These are phyloP conservation scores for Chrysoporthe puriensis DNA, from an alignment of 2,329 filamentous ascomycete species.

Conservation along the genomic window DNA sequence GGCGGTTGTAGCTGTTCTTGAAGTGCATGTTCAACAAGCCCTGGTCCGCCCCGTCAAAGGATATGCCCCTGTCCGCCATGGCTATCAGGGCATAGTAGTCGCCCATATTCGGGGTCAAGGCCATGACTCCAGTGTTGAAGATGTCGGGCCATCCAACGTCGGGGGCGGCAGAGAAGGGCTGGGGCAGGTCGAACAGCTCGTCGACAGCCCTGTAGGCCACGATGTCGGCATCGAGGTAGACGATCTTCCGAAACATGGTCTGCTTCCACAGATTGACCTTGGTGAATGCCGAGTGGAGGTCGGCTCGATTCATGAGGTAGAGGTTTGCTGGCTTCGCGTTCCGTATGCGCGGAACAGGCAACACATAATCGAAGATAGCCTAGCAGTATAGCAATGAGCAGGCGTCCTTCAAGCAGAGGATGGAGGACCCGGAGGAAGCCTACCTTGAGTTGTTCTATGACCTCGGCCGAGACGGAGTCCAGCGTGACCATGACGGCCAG, in stretches of 20 bases:
- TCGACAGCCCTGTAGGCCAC: constrained; percentile 90
- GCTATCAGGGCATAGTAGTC: constrained; percentile 86
- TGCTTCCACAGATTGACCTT: constrained; percentile 96
- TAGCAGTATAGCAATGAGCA: constrained; percentile 43
- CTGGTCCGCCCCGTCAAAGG: constrained; percentile 96
- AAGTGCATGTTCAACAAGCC: constrained; percentile 96
- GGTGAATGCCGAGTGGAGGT: constrained; percentile 91
- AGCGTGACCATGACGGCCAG: constrained; percentile 82
- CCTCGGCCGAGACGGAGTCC: constrained; percentile 75
- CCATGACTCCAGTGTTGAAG: constrained; percentile 98
- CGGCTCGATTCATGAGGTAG: constrained; percentile 86
- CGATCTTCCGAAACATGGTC: constrained; percentile 85
- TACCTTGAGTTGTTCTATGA: constrained; percentile 79
- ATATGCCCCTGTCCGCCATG: constrained; percentile 83
- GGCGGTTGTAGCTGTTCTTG: constrained; percentile 76
- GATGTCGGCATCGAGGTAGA: constrained; percentile 93
- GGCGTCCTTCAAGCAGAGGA: constrained; percentile 14
- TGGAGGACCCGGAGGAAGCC: constrained; percentile 29
- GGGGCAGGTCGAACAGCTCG: constrained; percentile 76
- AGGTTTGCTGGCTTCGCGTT: constrained; percentile 82
- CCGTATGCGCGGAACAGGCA: constrained; percentile 79
- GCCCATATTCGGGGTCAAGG: constrained; percentile 80
- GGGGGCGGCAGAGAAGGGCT: constrained; percentile 73
- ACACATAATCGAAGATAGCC: constrained; percentile 85
- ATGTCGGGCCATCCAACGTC: constrained; percentile 98